Evolutionary conservation across 805 yeast species (phyloP), one percentile per base, ranked within the genome.

Genomic region (Candida tallmaniae): DNA sequence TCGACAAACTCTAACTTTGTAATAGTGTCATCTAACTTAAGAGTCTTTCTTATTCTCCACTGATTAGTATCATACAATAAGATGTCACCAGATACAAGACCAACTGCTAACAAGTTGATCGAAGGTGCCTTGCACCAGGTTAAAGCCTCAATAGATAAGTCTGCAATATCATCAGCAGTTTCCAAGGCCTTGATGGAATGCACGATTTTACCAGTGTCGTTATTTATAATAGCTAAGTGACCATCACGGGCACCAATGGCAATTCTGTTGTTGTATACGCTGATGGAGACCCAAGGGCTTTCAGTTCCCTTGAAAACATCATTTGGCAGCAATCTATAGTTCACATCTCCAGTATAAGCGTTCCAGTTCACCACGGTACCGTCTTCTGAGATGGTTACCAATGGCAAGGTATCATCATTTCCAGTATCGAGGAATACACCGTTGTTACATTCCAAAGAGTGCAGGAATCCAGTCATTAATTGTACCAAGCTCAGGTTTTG

Each of bases 181-280:
- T 80, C 86, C 30, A 81, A 65, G 1, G 85, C 80, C 45, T 78
- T 78, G 46, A 88, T 72, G 8, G 68, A 52, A 33, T 79, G 81
- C 28, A 89, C 70, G 3, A 86, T 63, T 36, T 78, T 62, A 15
- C 97, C 97, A 26, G 74, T 73, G 36, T 77, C 85, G 33, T 76
- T 65, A 54, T 88, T 88, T 36, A 90, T 58, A n/a, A 93, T 74
- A 9, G 81, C 81, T 43, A 90, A 64, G 34, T 81, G 77, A 23
- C 97, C 97, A 50, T 90, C 96, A 51, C 90, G 75, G 3, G 90
- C 80, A 21, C 97, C 97, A 23, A 78, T 73, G 4, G 96, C 96
- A 17, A 79, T 55, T 27, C 82, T 62, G 47, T 66, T 69, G 18
- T 64, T 56, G 38, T 74, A 65, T 6, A 74, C 74, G 25, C 78